These are phyloP conservation scores for Alternaria arborescens DNA, from an alignment of 2,329 filamentous ascomycete genomes.

Conservation along the genomic window DNA sequence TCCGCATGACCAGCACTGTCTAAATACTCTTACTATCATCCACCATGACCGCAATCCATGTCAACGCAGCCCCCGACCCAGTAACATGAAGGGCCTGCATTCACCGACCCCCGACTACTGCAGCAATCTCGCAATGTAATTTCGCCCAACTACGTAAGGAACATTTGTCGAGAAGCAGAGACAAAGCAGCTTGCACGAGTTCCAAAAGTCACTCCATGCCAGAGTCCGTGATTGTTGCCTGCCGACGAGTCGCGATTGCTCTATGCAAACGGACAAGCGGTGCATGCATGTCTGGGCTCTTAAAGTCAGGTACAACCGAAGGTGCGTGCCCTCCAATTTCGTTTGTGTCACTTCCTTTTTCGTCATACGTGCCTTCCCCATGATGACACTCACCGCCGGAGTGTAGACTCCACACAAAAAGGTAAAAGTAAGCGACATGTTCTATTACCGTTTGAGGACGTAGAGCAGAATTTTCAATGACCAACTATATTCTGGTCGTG, in stretches of 20 bases:
- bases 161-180: constrained; percentile 7
- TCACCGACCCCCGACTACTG: constrained; percentile 33
- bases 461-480: not conserved
- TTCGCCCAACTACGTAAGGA: constrained; percentile 24
- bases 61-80: constrained; percentile 38
- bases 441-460: not conserved
- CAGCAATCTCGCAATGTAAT: constrained; percentile 34
- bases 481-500: not conserved
- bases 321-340: constrained; percentile 39
- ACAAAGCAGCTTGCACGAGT: not conserved
- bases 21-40: constrained; percentile 48
- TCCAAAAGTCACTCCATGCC: constrained; percentile 10
- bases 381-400: not conserved
- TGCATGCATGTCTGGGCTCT: constrained; percentile 19
- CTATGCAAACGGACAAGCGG: constrained; percentile 16
- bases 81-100: constrained; percentile 35
- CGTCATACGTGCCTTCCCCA: constrained; percentile 15
- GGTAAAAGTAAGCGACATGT: not conserved
- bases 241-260: constrained; percentile 18
- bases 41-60: constrained; percentile 40
- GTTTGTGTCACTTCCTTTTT: constrained; percentile 31
- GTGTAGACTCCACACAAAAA: not conserved
- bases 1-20: constrained; percentile 46
- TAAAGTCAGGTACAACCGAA: constrained; percentile 25
- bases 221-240: constrained; percentile 26